Conservation (phyloP, 1,284 basidiomycete species). For the Ganoderma lucidum region DNA sequence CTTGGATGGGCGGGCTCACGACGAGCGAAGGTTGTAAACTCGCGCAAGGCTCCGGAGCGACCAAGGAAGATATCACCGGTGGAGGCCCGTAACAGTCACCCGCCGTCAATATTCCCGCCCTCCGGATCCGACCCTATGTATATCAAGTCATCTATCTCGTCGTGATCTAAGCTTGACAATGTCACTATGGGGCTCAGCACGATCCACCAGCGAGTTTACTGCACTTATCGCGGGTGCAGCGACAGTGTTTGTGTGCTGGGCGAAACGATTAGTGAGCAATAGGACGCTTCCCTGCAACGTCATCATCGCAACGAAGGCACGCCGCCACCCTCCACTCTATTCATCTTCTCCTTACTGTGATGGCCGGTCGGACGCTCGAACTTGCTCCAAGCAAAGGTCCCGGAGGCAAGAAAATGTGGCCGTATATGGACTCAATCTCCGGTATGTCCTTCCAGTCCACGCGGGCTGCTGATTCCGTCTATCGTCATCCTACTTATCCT, state of each 20-base stretch:
- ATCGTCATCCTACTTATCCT: not conserved
- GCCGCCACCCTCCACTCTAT: not conserved
- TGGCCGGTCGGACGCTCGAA: not conserved
- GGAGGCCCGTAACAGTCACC: not conserved
- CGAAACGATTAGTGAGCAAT: conserved; percentile 20
- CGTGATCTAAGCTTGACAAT: conserved; percentile 2
- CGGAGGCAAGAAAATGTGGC: not conserved
- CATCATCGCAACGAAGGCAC: conserved; percentile 10
- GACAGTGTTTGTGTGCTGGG: conserved; percentile 22
- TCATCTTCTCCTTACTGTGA: not conserved
- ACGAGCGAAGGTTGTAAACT: conserved; percentile 6
- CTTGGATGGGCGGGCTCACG: not conserved
- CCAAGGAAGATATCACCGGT: conserved; percentile 45
- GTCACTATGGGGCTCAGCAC: not conserved
- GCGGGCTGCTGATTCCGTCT: not conserved
- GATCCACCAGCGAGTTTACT: not conserved
- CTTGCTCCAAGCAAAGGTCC: not conserved
- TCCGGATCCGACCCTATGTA: not conserved
- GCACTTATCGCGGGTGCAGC: not conserved
- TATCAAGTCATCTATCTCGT: conserved; percentile 2
- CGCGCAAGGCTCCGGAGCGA: conserved; percentile 44
- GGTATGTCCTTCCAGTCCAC: not conserved
- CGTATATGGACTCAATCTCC: not conserved
- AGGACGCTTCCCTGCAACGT: conserved; percentile 25
- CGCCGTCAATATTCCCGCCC: not conserved